Evolutionary conservation across 805 yeast species (phyloP), one percentile per base, ranked within the genome.

Genomic region (Wickerhamomyces mucosus): DNA sequence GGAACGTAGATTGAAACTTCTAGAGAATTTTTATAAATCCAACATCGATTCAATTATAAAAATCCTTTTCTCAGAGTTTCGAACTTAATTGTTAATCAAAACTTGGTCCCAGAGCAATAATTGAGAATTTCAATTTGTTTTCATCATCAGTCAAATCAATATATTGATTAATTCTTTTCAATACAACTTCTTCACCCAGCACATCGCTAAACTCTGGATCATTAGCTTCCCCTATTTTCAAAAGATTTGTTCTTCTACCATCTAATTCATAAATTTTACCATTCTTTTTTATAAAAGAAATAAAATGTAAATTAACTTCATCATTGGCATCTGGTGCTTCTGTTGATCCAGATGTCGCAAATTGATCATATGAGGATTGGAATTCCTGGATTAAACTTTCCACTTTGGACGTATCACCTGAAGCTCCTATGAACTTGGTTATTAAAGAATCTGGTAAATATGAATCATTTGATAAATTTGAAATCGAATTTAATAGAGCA

Each of bases 181-280:
- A 46, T 6, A 88, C 59, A 7, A 54, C 48, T 2, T 63, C 55
- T 26, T 75, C 75, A 18, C 65, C 62, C n/a, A 82, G 38, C 21
- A 82, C 63, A 42, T 78, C 77, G 1, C 46, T 39, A 5, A 40
- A 51, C 4, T 56, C 59, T 3, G 45, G 51, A 6, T 55, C 46
- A 6, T 32, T 26, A 1, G 50, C 39, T 4, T 43, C 32, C 5
- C 76, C 86, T 25, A 85, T 57, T 37, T 69, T 73, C 21, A 78
- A 63, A 0, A 95, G 85, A 0, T 95, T 92, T 21, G 56, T 56
- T 41, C 94, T 65, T 41, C 97, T 67, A 2, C 98, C 98, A 50
- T 89, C 98, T 21, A 89, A 64, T 55, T 89, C 97, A 46, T 73
- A 83, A 15, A 89, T 49, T 36, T 71, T 72, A 7, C 70, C 72